phyloP scores from a whole-genome alignment of 306 rosid genomes.

The Potentilla sterilis region DNA sequence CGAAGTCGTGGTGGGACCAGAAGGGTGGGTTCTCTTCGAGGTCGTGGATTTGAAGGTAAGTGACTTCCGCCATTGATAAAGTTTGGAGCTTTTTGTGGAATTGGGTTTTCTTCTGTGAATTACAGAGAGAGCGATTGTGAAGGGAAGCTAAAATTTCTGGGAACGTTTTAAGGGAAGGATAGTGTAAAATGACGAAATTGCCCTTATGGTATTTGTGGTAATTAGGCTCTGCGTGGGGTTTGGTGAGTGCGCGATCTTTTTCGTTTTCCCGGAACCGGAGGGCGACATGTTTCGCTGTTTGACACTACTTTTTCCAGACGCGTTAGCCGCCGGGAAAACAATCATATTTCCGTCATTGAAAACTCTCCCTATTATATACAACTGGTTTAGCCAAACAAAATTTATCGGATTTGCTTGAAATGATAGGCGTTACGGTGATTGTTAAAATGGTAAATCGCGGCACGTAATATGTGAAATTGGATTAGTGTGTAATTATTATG shows the following conservation, averaged over 20 bases:
- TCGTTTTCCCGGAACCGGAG: background rate
- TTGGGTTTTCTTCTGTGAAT: background rate
- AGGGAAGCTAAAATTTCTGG: no score
- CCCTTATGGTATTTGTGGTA: background rate
- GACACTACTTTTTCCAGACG: background rate
- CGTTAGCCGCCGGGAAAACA: background rate
- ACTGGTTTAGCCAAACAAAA: no score
- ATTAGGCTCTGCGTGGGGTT: background rate
- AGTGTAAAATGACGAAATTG: background rate
- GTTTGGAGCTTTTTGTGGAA: background rate
- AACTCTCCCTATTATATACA: no score
- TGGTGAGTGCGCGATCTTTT: conserved; percentile 6
- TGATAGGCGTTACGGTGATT: no score
- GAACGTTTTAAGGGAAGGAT: background rate
- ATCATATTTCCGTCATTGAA: no score
- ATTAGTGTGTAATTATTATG: no score
- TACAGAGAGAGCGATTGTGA: background rate
- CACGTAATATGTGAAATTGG: no score
- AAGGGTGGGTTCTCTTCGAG: conserved; percentile 34
- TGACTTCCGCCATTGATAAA: conserved; percentile 48
- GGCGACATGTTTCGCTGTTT: background rate
- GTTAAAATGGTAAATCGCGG: no score
- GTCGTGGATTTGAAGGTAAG: conserved; percentile 38
- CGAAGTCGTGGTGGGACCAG: conserved; percentile 37
- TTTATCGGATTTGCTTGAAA: no score